Evolutionary conservation across 768 basidiomycete genomes (phyloP).

Genomic region (Pisolithus orientalis): DNA sequence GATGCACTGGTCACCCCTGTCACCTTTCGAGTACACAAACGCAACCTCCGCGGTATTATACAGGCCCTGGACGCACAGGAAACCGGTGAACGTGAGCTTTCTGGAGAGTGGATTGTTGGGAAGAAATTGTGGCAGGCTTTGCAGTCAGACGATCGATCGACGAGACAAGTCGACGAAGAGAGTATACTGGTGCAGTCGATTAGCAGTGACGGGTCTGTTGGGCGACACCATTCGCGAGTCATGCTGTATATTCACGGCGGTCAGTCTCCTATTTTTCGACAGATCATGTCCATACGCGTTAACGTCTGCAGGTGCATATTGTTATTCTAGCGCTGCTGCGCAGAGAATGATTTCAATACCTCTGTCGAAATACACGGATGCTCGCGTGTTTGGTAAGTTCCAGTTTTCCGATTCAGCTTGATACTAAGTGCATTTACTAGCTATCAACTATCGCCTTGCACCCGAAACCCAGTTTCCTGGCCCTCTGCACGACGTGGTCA

Average conservation of each 20-base stretch:
- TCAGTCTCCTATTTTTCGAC: constrained; percentile 27
- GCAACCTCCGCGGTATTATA: constrained; percentile 75
- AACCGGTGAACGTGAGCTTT: constrained; percentile 71
- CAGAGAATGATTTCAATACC: constrained; percentile 89
- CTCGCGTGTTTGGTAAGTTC: constrained; percentile 77
- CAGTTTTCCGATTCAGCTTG: background rate
- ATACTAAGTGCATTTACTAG: constrained; percentile 30
- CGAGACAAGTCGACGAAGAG: constrained; percentile 21
- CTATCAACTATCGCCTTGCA: constrained; percentile 92
- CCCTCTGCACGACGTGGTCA: constrained; percentile 79
- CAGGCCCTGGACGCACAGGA: constrained; percentile 68
- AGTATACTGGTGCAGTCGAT: constrained; percentile 11
- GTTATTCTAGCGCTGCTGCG: constrained; percentile 83
- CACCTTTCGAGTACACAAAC: constrained; percentile 74
- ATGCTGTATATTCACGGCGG: constrained; percentile 95
- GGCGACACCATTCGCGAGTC: constrained; percentile 60
- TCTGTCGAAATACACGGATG: constrained; percentile 80
- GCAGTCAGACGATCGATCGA: constrained; percentile 72
- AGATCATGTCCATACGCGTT: constrained; percentile 1
- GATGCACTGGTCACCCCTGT: constrained; percentile 95
- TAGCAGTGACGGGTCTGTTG: constrained; percentile 7
- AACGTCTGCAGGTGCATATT: constrained; percentile 70
- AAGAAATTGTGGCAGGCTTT: constrained; percentile 84
- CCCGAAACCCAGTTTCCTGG: constrained; percentile 95
- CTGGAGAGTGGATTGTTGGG: constrained; percentile 97